These are phyloP conservation scores for Cadophora sp. DNA, from an alignment of 2,329 filamentous ascomycete species.

Conservation along the genomic window DNA sequence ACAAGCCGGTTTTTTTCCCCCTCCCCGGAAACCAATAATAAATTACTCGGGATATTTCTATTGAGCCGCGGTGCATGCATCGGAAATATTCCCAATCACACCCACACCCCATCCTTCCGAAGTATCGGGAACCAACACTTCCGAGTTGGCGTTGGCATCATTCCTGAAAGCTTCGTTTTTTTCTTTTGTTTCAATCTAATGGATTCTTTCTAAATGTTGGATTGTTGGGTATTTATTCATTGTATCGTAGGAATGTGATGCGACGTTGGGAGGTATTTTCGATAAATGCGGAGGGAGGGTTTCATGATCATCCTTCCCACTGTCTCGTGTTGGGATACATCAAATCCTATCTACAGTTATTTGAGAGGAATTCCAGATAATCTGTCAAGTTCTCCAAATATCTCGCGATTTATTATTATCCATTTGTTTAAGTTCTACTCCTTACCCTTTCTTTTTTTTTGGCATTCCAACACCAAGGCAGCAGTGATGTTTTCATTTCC, in stretches of 20 bases:
- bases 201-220: no score
- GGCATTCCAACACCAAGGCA: neutral
- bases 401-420: neutral
- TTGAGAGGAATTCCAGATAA: neutral
- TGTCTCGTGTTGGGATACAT: neutral
- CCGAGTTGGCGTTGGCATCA: neutral
- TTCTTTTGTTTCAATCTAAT: neutral
- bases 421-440: neutral
- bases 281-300: slow-evolving; percentile 4
- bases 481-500: neutral
- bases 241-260: neutral
- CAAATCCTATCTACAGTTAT: neutral
- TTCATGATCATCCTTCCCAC: neutral
- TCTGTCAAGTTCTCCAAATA: slow-evolving; percentile 5
- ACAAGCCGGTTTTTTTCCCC: neutral
- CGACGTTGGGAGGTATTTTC: slow-evolving; percentile 11
- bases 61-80: slow-evolving; percentile 9
- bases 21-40: no score
- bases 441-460: neutral
- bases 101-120: no score
- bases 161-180: slow-evolving; percentile 10
- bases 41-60: slow-evolving; percentile 10
- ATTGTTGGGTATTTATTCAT: no score
- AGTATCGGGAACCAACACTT: slow-evolving; percentile 11
- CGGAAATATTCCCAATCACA: neutral